These are phyloP conservation scores for Pinus tabuliformis DNA, from an alignment of 75 land plant genomes.

Conservation along the genomic window DNA sequence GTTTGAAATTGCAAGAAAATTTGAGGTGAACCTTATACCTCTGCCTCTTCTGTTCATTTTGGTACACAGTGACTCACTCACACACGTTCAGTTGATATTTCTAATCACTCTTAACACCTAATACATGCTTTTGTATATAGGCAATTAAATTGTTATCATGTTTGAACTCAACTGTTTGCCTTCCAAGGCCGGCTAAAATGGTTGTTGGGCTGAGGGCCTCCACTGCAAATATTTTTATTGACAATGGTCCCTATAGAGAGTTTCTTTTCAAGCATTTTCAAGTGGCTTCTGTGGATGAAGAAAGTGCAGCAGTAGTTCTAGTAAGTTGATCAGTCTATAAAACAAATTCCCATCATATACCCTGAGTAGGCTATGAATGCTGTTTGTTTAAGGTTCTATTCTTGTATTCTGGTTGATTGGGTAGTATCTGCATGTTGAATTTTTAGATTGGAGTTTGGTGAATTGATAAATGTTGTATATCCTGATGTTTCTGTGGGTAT, in stretches of 20 bases:
- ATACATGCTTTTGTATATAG: not conserved
- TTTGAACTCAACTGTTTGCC: conserved; percentile 10
- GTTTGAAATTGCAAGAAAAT: not conserved
- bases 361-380: not conserved
- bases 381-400: not conserved
- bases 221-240: conserved; percentile 27
- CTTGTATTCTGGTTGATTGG: not conserved
- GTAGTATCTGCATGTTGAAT: not conserved
- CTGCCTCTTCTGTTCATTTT: not conserved
- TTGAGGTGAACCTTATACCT: not conserved
- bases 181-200: conserved; percentile 19
- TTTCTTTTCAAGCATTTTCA: conserved; percentile 19
- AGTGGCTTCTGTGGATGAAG: conserved; percentile 23
- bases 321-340: conserved; percentile 3
- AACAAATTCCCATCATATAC: too few species aligned
- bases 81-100: too few species aligned
- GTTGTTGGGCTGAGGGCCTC: conserved; percentile 25
- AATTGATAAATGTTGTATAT: not conserved
- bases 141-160: conserved; percentile 6
- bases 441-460: too few species aligned
- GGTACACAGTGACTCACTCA: too few species aligned
- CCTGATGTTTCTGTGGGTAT: not conserved
- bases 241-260: conserved; percentile 33
- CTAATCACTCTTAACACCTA: too few species aligned
- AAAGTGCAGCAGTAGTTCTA: conserved; percentile 35